phyloP scores from a whole-genome alignment of 306 rosid genomes.

The Prosopis cineraria region DNA sequence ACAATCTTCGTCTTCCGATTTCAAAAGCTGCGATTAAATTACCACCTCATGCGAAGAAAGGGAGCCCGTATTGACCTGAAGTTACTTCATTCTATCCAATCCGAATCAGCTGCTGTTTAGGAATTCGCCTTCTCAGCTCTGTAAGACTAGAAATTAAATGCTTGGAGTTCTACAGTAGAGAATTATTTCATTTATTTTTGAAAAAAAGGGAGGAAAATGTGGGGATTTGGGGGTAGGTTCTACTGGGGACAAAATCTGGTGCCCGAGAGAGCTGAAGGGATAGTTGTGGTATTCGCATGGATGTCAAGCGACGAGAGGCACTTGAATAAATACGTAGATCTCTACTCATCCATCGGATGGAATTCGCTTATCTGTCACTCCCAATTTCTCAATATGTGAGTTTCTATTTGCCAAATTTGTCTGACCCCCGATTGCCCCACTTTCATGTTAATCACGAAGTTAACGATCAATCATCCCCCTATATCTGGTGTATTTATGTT shows the following conservation, averaged over 20 bases:
- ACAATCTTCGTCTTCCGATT: background rate
- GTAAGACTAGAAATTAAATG: background rate
- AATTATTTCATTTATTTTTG: background rate
- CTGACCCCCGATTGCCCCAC: background rate
- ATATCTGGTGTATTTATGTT: background rate
- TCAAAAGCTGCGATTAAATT: background rate
- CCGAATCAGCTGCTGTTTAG: background rate
- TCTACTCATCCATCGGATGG: slow-evolving; percentile 71
- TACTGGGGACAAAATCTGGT: slow-evolving; percentile 64
- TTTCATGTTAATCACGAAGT: background rate
- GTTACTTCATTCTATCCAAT: background rate
- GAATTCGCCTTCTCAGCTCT: background rate
- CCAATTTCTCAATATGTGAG: slow-evolving; percentile 69
- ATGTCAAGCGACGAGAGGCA: slow-evolving; percentile 68
- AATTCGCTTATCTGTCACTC: slow-evolving; percentile 66
- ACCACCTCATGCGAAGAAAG: background rate
- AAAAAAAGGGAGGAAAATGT: slow-evolving; percentile 47
- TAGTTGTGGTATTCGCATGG: slow-evolving; percentile 70
- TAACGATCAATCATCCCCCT: background rate
- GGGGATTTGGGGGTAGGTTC: slow-evolving; percentile 74
- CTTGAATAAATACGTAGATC: slow-evolving; percentile 54
- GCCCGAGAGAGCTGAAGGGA: slow-evolving; percentile 53
- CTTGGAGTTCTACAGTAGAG: background rate
- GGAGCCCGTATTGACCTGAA: background rate
- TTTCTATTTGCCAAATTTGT: background rate